Conservation (phyloP, 805 yeast species). For the Cyberlindnera petersonii region DNA sequence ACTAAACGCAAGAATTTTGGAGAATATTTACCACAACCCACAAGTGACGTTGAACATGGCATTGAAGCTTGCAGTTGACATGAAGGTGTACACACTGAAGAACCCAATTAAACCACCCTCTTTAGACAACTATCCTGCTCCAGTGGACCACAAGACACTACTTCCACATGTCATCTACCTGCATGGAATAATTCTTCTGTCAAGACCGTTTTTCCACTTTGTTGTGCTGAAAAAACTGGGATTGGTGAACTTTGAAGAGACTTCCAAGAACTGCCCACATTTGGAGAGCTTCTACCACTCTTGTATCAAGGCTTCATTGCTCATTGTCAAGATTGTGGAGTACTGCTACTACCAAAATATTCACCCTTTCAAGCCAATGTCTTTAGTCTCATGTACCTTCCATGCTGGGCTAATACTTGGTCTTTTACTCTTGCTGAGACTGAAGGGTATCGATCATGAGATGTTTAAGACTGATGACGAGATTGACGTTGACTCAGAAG, state of each 20-base stretch:
- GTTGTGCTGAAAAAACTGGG: conserved; percentile 25
- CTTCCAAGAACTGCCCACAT: conserved; percentile 16
- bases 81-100: conserved; percentile 34
- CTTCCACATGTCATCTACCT: conserved; percentile 36
- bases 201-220: conserved; percentile 41
- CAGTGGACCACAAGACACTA: conserved; percentile 22
- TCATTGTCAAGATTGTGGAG: conserved; percentile 33
- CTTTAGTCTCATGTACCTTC: conserved; percentile 32
- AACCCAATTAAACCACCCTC: conserved; percentile 31
- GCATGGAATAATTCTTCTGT: conserved; percentile 35
- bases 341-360: conserved; percentile 26
- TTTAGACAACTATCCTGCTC: conserved; percentile 25
- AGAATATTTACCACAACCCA: conserved; percentile 32
- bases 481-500: conserved; percentile 13
- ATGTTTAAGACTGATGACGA: conserved; percentile 16
- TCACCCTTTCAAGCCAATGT: conserved; percentile 36
- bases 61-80: conserved; percentile 32
- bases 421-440: conserved; percentile 26
- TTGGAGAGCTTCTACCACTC: conserved; percentile 32
- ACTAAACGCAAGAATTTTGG: conserved; percentile 31
- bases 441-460: conserved; percentile 19
- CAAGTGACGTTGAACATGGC: conserved; percentile 31
- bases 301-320: conserved; percentile 34
- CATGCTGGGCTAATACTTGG: conserved; percentile 38
- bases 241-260: conserved; percentile 16